phyloP scores from a whole-genome alignment of 345 rosid species.

The Eutrema japonicum region DNA sequence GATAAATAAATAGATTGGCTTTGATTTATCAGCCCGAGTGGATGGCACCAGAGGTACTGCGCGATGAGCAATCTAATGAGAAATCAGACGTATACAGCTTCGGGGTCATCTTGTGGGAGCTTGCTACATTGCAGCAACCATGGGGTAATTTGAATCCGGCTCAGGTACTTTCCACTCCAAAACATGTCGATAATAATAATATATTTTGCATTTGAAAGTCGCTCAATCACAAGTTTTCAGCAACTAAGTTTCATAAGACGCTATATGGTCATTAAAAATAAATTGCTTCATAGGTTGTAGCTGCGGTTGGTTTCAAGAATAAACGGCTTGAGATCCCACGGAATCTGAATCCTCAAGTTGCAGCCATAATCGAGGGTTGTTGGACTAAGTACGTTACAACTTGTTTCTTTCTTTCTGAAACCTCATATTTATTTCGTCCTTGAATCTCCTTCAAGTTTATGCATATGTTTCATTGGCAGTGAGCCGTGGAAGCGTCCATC shows the following conservation, averaged over 20 bases:
- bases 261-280: constrained; percentile 5
- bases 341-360: constrained; percentile 80
- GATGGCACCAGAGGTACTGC: constrained; percentile 99
- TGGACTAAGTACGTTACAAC: constrained; percentile 73
- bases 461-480: constrained; percentile 47
- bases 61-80: constrained; percentile 97
- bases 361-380: constrained; percentile 86
- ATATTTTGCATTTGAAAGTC: background rate
- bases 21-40: constrained; percentile 80
- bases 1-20: background rate
- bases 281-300: constrained; percentile 75
- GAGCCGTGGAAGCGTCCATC: constrained; percentile 99
- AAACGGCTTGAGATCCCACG: constrained; percentile 93
- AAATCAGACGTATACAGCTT: constrained; percentile 96
- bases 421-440: background rate
- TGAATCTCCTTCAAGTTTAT: background rate
- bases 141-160: constrained; percentile 97
- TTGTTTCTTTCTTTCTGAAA: background rate
- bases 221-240: constrained; percentile 11
- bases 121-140: constrained; percentile 94
- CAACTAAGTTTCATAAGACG: background rate
- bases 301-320: constrained; percentile 94
- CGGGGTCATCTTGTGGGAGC: constrained; percentile 97
- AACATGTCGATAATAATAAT: background rate
- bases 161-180: constrained; percentile 62